These are phyloP conservation scores for Saccharomycopsis javanensis DNA, from an alignment of 805 yeast species.

Conservation along the genomic window DNA sequence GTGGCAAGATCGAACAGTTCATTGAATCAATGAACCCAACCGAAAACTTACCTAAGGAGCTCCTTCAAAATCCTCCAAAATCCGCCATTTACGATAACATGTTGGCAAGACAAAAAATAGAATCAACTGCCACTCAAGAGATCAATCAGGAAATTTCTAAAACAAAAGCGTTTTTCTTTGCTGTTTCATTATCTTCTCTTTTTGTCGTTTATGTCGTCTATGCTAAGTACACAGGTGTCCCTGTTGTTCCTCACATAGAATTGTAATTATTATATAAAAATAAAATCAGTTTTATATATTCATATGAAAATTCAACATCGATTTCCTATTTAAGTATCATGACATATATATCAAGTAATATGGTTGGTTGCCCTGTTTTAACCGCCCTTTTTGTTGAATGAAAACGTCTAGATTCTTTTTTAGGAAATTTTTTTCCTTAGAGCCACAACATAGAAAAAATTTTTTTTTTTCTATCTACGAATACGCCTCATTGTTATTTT, in stretches of 20 bases:
- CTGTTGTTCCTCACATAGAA: neutral
- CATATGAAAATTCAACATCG: too few relatives aligned
- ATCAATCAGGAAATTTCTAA: neutral
- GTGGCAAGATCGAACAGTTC: conserved; percentile 84
- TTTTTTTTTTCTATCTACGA: neutral
- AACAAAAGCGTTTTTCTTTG: neutral
- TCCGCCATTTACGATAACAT: conserved; percentile 32
- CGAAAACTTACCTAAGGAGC: conserved; percentile 38
- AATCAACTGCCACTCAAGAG: conserved; percentile 18
- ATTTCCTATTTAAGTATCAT: too few relatives aligned
- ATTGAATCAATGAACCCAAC: conserved; percentile 68
- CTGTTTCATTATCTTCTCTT: neutral
- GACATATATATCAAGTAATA: neutral
- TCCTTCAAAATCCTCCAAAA: conserved; percentile 26
- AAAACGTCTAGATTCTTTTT: neutral
- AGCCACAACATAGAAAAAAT: neutral
- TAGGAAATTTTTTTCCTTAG: neutral
- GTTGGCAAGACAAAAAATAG: conserved; percentile 34
- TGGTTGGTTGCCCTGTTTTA: neutral
- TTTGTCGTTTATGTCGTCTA: neutral
- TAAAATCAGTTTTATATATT: too few relatives aligned
- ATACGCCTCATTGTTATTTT: neutral
- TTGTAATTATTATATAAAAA: neutral
- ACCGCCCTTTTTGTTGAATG: neutral
- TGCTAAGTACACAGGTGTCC: neutral